phyloP scores from a whole-genome alignment of 2,329 filamentous ascomycete species.

The Cladophialophora chaetospira region DNA sequence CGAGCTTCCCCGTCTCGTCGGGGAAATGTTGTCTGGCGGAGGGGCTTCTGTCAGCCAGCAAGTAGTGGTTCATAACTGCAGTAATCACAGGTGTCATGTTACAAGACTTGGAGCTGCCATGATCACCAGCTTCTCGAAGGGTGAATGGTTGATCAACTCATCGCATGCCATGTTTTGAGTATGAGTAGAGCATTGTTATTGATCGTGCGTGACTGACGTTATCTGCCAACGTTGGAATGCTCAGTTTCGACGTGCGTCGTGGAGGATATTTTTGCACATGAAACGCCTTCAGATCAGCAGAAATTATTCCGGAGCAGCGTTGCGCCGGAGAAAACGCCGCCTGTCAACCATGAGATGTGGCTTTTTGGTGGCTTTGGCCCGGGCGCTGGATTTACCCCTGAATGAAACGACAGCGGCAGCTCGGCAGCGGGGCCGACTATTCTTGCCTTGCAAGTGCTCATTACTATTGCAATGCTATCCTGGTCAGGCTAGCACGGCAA shows the following conservation, averaged over 20 bases:
- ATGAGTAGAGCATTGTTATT: no score
- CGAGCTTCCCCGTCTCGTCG: no score
- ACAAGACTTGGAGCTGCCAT: no score
- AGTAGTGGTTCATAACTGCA: no score
- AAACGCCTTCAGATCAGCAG: slow-evolving; percentile 8
- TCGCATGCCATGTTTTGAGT: slow-evolving; percentile 4
- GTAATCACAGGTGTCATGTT: no score
- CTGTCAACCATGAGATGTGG: background rate
- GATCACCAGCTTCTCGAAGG: no score
- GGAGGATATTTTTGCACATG: slow-evolving; percentile 8
- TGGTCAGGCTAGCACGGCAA: background rate
- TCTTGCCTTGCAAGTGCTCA: background rate
- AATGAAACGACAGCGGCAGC: slow-evolving; percentile 21
- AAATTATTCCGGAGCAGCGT: background rate
- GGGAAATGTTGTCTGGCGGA: no score
- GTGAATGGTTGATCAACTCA: slow-evolving; percentile 5
- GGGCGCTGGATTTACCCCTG: slow-evolving; percentile 9
- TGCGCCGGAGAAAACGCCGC: no score
- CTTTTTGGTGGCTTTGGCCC: background rate
- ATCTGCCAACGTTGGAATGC: slow-evolving; percentile 2
- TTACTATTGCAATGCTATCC: background rate
- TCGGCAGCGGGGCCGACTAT: slow-evolving; percentile 15
- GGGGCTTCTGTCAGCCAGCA: no score
- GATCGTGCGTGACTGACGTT: no score
- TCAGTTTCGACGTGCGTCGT: background rate